Evolutionary conservation across 2,329 filamentous ascomycete species (phyloP).

Genomic region (Calonectria fujianensis): DNA sequence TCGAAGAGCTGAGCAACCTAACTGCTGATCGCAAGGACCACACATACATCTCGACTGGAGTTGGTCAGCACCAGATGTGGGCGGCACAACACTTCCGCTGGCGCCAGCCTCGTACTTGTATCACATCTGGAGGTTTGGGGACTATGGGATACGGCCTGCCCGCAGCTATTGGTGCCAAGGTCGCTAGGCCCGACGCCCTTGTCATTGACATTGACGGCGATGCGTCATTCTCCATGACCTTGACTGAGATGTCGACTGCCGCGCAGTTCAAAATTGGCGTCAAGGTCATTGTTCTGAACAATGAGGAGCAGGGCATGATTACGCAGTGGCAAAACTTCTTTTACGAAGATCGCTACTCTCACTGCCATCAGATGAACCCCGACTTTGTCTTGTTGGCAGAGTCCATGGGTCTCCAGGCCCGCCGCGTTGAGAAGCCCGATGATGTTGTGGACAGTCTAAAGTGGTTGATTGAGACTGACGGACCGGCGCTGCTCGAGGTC

Average conservation of each 20-base stretch:
- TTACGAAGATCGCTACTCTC: conserved; percentile 93
- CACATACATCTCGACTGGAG: conserved; percentile 93
- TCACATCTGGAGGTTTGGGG: conserved; percentile 95
- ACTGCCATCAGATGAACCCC: conserved; percentile 95
- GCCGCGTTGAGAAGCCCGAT: conserved; percentile 82
- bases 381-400: conserved; percentile 95
- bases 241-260: conserved; percentile 94
- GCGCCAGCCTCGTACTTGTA: conserved; percentile 92
- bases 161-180: conserved; percentile 95
- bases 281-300: conserved; percentile 96
- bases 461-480: conserved; percentile 92
- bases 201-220: conserved; percentile 98
- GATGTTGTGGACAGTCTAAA: conserved; percentile 86
- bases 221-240: conserved; percentile 98
- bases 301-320: conserved; percentile 98
- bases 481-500: conserved; percentile 94
- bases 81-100: conserved; percentile 96
- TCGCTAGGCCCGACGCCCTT: conserved; percentile 81
- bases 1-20: conserved; percentile 91
- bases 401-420: conserved; percentile 89
- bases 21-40: conserved; percentile 86
- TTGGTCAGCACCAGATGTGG: conserved; percentile 99
- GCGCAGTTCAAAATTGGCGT: conserved; percentile 97
- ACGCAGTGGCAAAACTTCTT: conserved; percentile 99
- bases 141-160: conserved; percentile 95